These are phyloP conservation scores for Botryosphaeria agaves DNA, from an alignment of 2,329 filamentous ascomycete genomes.

Conservation along the genomic window DNA sequence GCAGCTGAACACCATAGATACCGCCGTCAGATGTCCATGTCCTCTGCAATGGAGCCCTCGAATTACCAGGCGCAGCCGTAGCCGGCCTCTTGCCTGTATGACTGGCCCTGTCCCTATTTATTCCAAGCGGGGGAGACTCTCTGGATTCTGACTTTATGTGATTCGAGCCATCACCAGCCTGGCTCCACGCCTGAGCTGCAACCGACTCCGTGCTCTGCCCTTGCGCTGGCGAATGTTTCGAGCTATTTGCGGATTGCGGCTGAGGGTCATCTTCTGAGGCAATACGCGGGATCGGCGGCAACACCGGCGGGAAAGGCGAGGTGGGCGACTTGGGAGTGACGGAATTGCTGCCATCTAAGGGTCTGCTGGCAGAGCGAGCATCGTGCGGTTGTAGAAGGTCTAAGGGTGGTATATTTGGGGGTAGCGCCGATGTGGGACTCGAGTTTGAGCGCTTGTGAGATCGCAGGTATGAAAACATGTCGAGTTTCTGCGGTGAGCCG, in stretches of 20 bases:
- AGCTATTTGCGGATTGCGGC: too few species aligned
- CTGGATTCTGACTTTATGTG: slow-evolving; percentile 4
- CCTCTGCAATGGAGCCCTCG: slow-evolving; percentile 12
- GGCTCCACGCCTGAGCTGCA: slow-evolving; percentile 4
- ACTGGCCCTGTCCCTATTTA: too few species aligned
- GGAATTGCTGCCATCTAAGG: neutral
- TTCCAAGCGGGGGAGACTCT: slow-evolving; percentile 5
- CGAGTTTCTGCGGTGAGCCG: neutral
- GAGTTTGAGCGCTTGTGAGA: too few species aligned
- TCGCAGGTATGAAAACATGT: slow-evolving; percentile 3
- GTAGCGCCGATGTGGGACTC: too few species aligned
- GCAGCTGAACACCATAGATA: slow-evolving; percentile 7
- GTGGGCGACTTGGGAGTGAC: neutral
- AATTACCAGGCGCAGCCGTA: slow-evolving; percentile 14
- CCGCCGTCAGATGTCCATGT: too few species aligned
- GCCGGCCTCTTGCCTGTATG: slow-evolving; percentile 14
- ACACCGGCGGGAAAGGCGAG: slow-evolving; percentile 21
- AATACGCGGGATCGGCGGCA: slow-evolving; percentile 23
- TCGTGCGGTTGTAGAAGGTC: too few species aligned
- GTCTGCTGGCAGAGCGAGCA: too few species aligned
- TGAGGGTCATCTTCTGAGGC: slow-evolving; percentile 8
- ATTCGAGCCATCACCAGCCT: neutral
- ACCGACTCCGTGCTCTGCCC: slow-evolving; percentile 3
- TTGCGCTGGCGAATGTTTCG: slow-evolving; percentile 5
- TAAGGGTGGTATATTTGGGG: too few species aligned